Conservation (phyloP, 1,284 basidiomycete genomes). For the Entoloma clypeatum region DNA sequence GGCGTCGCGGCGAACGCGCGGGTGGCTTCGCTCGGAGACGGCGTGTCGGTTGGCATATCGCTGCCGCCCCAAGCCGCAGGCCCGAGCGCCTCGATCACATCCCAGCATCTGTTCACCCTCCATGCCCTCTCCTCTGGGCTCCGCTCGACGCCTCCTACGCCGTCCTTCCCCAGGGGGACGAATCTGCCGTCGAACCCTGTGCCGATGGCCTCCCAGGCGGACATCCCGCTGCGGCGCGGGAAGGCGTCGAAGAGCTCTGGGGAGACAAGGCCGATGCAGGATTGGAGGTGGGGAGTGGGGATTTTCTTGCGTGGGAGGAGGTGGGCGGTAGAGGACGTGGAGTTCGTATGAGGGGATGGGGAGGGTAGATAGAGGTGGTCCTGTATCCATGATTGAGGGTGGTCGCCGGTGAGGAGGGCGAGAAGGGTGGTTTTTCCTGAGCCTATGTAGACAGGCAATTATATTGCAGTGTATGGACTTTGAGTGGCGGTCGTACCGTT, state of each 20-base stretch:
- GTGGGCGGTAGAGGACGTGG: no score
- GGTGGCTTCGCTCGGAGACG: background rate
- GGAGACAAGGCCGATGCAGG: slow-evolving; percentile 83
- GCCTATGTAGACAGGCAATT: slow-evolving; percentile 40
- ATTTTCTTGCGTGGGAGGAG: slow-evolving; percentile 17
- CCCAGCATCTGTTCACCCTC: slow-evolving; percentile 45
- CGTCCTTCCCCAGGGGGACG: slow-evolving; percentile 45
- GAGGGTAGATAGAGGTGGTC: slow-evolving; percentile 41
- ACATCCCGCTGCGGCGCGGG: slow-evolving; percentile 69
- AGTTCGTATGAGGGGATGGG: no score
- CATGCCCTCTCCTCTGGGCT: slow-evolving; percentile 36
- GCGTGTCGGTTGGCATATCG: background rate
- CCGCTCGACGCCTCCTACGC: slow-evolving; percentile 38
- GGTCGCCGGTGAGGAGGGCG: slow-evolving; percentile 90
- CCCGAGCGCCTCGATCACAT: slow-evolving; percentile 63
- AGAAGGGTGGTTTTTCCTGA: slow-evolving; percentile 95
- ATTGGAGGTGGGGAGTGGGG: slow-evolving; percentile 53
- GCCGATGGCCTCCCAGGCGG: slow-evolving; percentile 74
- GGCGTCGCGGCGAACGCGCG: slow-evolving; percentile 18
- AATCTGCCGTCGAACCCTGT: slow-evolving; percentile 87
- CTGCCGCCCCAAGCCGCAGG: slow-evolving; percentile 44
- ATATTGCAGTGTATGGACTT: background rate
- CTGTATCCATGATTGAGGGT: slow-evolving; percentile 90
- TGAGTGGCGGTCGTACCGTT: slow-evolving; percentile 59
- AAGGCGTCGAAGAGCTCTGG: slow-evolving; percentile 93